Conservation (phyloP, 1,284 basidiomycete genomes). For the Ceraceosorus bombacis region DNA sequence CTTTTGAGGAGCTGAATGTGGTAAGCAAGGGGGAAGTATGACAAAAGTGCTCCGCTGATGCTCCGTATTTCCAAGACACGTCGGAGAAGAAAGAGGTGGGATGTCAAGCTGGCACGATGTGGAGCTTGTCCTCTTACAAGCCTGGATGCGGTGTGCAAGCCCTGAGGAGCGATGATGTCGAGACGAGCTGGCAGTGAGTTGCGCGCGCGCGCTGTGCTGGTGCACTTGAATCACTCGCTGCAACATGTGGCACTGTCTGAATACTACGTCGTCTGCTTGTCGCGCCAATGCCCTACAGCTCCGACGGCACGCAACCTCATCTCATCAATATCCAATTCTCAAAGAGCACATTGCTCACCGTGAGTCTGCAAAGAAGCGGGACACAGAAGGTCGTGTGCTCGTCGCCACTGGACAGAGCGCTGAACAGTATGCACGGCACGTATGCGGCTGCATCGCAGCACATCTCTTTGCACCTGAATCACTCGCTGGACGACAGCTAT, state of each 20-base stretch:
- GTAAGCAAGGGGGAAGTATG: not conserved
- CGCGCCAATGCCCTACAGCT: conserved; percentile 55
- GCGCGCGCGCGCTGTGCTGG: not conserved
- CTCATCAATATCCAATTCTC: conserved; percentile 90
- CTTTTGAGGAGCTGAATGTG: not conserved
- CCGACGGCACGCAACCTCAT: conserved; percentile 95
- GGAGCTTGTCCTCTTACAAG: conserved; percentile 96
- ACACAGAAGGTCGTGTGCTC: conserved; percentile 74
- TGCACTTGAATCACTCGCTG: conserved; percentile 3
- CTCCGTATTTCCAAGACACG: conserved; percentile 20
- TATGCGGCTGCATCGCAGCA: conserved; percentile 56
- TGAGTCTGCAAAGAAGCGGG: conserved; percentile 44
- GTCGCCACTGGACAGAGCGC: conserved; percentile 56
- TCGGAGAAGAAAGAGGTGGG: conserved; percentile 41
- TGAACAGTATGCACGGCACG: not conserved
- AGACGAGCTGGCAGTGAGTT: conserved; percentile 96
- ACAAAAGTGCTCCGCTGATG: not conserved
- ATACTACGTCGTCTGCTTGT: conserved; percentile 7
- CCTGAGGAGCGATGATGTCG: conserved; percentile 75
- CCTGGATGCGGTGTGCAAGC: conserved; percentile 93
- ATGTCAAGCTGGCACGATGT: conserved; percentile 58
- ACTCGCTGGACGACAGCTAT: conserved; percentile 86
- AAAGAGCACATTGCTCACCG: conserved; percentile 79
- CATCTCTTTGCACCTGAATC: conserved; percentile 80
- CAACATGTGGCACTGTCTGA: not conserved